Conservation (phyloP, 768 basidiomycete species). For the Leccinum incarnatum region DNA sequence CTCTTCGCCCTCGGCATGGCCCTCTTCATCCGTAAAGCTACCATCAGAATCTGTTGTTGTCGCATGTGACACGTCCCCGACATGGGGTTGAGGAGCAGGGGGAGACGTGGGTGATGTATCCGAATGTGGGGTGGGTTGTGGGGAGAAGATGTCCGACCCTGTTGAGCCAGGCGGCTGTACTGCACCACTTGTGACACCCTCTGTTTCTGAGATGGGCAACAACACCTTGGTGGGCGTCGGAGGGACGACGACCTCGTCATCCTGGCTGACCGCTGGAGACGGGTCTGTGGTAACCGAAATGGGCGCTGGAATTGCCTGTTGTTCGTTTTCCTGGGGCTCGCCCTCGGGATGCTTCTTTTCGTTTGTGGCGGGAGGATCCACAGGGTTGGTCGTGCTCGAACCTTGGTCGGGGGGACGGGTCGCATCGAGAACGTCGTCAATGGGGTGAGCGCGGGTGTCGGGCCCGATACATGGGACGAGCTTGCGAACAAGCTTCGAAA, state of each 20-base stretch:
- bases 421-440: constrained; percentile 37
- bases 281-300: constrained; percentile 22
- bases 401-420: constrained; percentile 19
- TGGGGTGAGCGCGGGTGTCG: constrained; percentile 42
- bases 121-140: constrained; percentile 23
- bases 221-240: constrained; percentile 46
- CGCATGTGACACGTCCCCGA: constrained; percentile 31
- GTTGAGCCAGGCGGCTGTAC: constrained; percentile 89
- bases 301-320: constrained; percentile 31
- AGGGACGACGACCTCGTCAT: constrained; percentile 42
- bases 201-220: constrained; percentile 71
- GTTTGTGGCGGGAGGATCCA: constrained; percentile 19
- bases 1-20: constrained; percentile 67
- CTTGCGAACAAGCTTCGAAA: constrained; percentile 57
- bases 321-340: constrained; percentile 34
- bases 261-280: constrained; percentile 22
- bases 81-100: constrained; percentile 27
- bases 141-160: constrained; percentile 38
- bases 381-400: constrained; percentile 20
- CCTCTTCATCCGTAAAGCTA: constrained; percentile 60
- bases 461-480: constrained; percentile 68
- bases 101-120: constrained; percentile 24
- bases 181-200: constrained; percentile 85
- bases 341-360: constrained; percentile 29
- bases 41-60: constrained; percentile 33